Base-by-base conservation (phyloP, 2,329 filamentous ascomycete genomes). In the Fusarium tupiense region DNA sequence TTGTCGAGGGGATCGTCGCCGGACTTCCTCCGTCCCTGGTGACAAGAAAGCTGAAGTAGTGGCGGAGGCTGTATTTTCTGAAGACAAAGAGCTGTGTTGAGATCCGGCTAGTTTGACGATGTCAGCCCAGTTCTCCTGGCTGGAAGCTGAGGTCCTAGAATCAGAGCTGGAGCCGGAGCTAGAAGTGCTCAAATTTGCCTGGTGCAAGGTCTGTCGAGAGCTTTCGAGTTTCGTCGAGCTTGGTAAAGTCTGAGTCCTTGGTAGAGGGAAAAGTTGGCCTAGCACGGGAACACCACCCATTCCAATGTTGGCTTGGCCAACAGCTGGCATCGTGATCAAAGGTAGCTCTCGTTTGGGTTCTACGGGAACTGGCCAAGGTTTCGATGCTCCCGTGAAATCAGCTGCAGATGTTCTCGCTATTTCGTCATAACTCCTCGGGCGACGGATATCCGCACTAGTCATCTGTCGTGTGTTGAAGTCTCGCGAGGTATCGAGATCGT, bases 21-120 rank as follows among this genome's bases (percentile, higher is more conserved):
- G 84, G 35, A 90, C 74, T 49, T 85, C 86, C 12, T 89, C 87
- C 8, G 81, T 78, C 5, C 84, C 85, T 1, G 88, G 88, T 8
- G 88, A 90, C 12, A 87, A 78, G 75, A 89, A 85, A 13, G 85
- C 83, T 4, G 85, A 86, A 17, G 86, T 86, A 8, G 85, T 86
- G 19, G 80, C 81, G 3, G 83, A 86, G 57, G 81, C 81, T 6
- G 76, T 79, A 38, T 76, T 72, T 22, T 64, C 54, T 12, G 61
- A 53, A 31, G 59, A 59, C 16, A 49, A n/a, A 59, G 68, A 37
- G 38, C 35, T 53, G 17, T 63, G 24, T 50, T 54, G 57, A 68
- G 49, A 37, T 24, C 65, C 49, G 22, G 37, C n/a, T 24, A 33
- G 8, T 40, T 33, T 64, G 47, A 46, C 44, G 31, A 46, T 31